These are phyloP conservation scores for Monilinia vaccinii-corymbosi DNA, from an alignment of 2,329 filamentous ascomycete genomes.

Conservation along the genomic window DNA sequence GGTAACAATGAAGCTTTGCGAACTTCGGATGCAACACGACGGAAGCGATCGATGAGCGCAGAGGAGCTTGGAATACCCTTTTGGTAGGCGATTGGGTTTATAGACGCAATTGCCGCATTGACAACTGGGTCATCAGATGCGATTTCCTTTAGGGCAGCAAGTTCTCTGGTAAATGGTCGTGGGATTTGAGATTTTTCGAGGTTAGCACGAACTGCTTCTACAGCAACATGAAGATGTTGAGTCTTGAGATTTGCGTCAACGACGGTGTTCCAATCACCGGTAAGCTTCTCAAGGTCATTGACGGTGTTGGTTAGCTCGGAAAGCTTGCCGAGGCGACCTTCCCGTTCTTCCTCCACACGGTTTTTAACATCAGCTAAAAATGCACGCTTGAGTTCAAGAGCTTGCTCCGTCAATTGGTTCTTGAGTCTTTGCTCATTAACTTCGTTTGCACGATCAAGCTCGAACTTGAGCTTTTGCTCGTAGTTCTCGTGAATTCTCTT, in stretches of 20 bases:
- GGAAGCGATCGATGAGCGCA: conserved; percentile 91
- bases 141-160: conserved; percentile 90
- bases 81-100: conserved; percentile 91
- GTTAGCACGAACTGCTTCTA: conserved; percentile 82
- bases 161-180: conserved; percentile 80
- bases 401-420: conserved; percentile 85
- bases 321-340: conserved; percentile 78
- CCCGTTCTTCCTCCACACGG: conserved; percentile 80
- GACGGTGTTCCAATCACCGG: conserved; percentile 80
- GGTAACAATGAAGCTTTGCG: conserved; percentile 89
- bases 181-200: conserved; percentile 67
- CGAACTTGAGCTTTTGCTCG: conserved; percentile 67
- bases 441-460: conserved; percentile 70
- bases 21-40: conserved; percentile 83
- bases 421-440: conserved; percentile 74
- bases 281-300: conserved; percentile 76
- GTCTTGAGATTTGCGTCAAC: conserved; percentile 86
- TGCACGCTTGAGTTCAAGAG: conserved; percentile 75
- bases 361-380: conserved; percentile 71
- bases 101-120: conserved; percentile 88
- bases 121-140: conserved; percentile 77
- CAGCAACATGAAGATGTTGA: conserved; percentile 90
- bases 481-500: conserved; percentile 70
- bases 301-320: conserved; percentile 71
- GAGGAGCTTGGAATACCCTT: conserved; percentile 75